Base-by-base conservation (phyloP, 116 monocot species). In the Papilionanthe hybrid region DNA sequence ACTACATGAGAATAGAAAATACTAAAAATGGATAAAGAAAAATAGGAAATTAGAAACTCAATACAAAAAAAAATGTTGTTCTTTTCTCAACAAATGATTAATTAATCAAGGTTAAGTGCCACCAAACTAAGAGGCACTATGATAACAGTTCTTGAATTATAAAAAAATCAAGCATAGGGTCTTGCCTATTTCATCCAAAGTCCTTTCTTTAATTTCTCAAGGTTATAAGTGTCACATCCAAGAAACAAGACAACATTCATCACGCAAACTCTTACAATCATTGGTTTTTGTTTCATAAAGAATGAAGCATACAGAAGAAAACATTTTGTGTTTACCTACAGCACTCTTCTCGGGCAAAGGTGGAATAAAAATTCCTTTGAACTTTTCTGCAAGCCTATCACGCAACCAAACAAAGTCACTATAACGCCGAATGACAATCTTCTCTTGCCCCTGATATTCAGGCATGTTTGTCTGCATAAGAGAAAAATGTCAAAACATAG, bases 321-420 rank as follows among this genome's bases (percentile, higher is more conserved):
- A 74, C 25, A 78, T 42, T 17, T 22, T 29, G n/a, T n/a, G 75
- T 86, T 37, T 91, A 98, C 98, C 98, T 86, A 98, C 98, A 86
- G 94, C 84, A 75, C 93, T 98, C 86, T 98, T 98, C 90, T 98
- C 98, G 45, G 98, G 98, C 42, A 98, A 82, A 81, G 98, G 90
- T 82, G 94, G 94, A 76, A 98, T 90, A 82, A 98, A 98, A 78
- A 98, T 78, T 50, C 98, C 98, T 80, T 98, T 98, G 84, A 91
- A 93, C 57, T 91, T 98, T 57, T 98, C 98, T 81, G 86, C 85
- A 82, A 98, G 89, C 44, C 90, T 90, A 79, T 94, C 94, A 67
- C 82, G 91, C 75, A 98, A 72, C 98, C 98, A 98, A 50, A 84
- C 91, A 78, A 98, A 98, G 83, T 98, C 98, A 82, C 86, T 98